Percentiles rank a stretch among this genome's conserved stretches.
These are phyloP conservation scores for Microcyclosporella mali DNA, from an alignment of 2,329 filamentous ascomycete species.

Conservation along the genomic window DNA sequence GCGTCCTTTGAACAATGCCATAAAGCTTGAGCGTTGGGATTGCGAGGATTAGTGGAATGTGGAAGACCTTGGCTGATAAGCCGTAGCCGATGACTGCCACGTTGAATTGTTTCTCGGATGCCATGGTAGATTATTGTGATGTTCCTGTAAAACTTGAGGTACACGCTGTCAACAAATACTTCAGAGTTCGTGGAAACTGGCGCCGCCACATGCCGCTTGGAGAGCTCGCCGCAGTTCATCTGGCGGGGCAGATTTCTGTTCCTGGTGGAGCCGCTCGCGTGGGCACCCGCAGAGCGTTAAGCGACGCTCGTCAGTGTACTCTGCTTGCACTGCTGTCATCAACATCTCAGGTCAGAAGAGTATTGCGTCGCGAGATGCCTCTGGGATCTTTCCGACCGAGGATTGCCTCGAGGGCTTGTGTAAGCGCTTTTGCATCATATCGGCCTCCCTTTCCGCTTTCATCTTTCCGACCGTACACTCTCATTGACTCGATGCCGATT, in stretches of 20 bases:
- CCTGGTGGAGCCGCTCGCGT: conserved; percentile 8
- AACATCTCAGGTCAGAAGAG: conserved; percentile 24
- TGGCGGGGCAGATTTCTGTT: conserved; percentile 17
- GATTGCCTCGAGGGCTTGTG: conserved; percentile 69
- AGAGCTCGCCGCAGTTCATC: not conserved
- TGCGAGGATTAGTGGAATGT: conserved; percentile 69
- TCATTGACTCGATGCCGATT: conserved; percentile 70
- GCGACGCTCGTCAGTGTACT: not conserved
- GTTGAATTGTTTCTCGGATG: conserved; percentile 39
- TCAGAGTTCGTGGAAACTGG: conserved; percentile 2
- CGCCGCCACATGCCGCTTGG: conserved; percentile 8
- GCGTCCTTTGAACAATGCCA: conserved; percentile 68
- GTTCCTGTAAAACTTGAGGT: not conserved
- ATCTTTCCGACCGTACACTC: conserved; percentile 65
- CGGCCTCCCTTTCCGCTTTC: conserved; percentile 51
- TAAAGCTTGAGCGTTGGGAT: conserved; percentile 60
- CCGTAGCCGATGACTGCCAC: conserved; percentile 57
- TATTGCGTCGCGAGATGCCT: conserved; percentile 53
- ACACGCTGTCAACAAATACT: not conserved
- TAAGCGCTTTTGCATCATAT: conserved; percentile 71
- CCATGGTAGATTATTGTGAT: conserved; percentile 10
- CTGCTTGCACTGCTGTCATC: not conserved
- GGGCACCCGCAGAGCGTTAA: not conserved
- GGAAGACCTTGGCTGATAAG: conserved; percentile 69
- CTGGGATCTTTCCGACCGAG: conserved; percentile 59